Evolutionary conservation across 1,284 basidiomycete species (phyloP), one percentile per base, ranked within the genome.

Genomic region (Crepidotus sp.): DNA sequence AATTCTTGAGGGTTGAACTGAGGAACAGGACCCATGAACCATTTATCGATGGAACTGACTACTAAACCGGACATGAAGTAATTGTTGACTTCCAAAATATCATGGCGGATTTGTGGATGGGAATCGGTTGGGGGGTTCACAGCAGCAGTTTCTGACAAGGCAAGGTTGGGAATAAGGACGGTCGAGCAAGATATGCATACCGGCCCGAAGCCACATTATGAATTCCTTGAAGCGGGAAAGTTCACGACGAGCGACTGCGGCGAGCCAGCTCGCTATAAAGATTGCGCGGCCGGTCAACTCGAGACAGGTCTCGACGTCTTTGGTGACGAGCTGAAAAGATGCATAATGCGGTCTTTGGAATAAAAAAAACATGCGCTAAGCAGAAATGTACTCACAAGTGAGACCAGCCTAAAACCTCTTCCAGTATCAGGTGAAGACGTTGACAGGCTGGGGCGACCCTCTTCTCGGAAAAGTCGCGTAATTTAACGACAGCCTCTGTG

Each of bases 331-430:
- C 42, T 71, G 66, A 60, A 82, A 85, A 33, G 66, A 46, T 38
- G 60, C 52, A 55, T 67, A 77, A 45, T 72, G 66, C 30, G 70
- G 66, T 59, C 77, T 80, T 53, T 38, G 51, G 37, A 40, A 45
- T 35, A 14, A 51, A 37, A 27, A 27, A 22, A 8, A 6, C 4
- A 6, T 37, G 15, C 40, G 11, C 35, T 36, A 25, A 34, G 14
- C 14, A 22, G 8, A 34, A 36, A 46, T 19, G 24, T 22, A 62
- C 80, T 65, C 61, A 88, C 86, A 87, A 60, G 53, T 68, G 64
- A 24, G 83, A 73, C 83, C 84, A 88, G 35, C 83, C 85, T 51
- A 72, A 69, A 42, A 84, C 67, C 63, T 89, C 85, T 55, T 85
- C 77, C 50, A 89, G 56, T 24, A 88, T 67, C 27, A 89, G 63